These are phyloP conservation scores for Azolla pinnata DNA, from an alignment of 75 land plant species.

Conservation along the genomic window DNA sequence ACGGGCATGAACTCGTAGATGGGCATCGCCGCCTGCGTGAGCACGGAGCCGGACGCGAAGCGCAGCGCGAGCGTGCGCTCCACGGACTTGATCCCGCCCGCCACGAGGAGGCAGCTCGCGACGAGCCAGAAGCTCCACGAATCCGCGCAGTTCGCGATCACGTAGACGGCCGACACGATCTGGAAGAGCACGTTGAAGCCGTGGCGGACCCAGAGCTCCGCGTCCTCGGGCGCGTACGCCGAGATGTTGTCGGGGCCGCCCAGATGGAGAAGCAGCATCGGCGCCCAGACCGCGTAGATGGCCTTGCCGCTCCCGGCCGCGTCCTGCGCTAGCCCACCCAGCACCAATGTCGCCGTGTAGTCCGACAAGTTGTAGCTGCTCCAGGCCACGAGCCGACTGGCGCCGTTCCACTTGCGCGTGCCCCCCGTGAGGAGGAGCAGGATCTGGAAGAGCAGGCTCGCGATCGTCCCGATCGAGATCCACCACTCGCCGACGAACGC, in stretches of 20 bases:
- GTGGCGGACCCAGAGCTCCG: slow-evolving; percentile 24
- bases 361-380: slow-evolving; percentile 12
- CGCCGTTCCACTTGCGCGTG: neutral
- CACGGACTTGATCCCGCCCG: slow-evolving; percentile 4
- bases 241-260: slow-evolving; percentile 31
- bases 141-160: neutral
- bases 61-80: slow-evolving; percentile 5
- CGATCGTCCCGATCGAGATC: neutral
- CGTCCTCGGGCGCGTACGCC: slow-evolving; percentile 19
- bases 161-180: slow-evolving; percentile 3
- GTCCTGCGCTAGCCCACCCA: slow-evolving; percentile 8
- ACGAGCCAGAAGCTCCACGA: neutral
- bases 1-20: slow-evolving; percentile 1
- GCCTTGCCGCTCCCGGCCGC: neutral
- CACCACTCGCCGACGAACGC: neutral
- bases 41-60: neutral
- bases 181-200: slow-evolving; percentile 13
- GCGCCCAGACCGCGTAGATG: slow-evolving; percentile 21
- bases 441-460: neutral
- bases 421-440: neutral
- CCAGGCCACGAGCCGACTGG: neutral
- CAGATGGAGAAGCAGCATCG: slow-evolving; percentile 19
- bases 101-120: neutral
- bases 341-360: slow-evolving; percentile 7
- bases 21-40: neutral